A percentile compares a stretch with the other conserved stretches of the same genome.
phyloP scores from a whole-genome alignment of 495 filamentous ascomycete genomes.

The Aspergillus baeticus region DNA sequence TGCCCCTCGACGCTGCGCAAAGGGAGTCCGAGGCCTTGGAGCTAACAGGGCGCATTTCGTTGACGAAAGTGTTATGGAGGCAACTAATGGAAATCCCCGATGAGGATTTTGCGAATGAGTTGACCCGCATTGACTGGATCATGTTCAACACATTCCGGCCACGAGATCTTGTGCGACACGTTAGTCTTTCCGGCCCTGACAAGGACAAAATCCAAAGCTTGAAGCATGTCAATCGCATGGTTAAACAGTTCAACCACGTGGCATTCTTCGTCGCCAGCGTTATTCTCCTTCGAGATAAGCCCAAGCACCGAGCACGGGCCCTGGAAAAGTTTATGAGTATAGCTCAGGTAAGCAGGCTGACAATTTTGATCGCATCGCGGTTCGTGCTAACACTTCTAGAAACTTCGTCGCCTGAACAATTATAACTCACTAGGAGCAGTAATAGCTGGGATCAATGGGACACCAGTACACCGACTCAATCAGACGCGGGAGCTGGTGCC shows the following conservation, averaged over 20 bases:
- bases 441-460: constrained; percentile 87
- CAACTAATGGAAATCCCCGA: constrained; percentile 77
- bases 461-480: constrained; percentile 78
- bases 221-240: constrained; percentile 88
- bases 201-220: constrained; percentile 79
- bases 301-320: constrained; percentile 87
- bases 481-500: constrained; percentile 81
- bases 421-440: constrained; percentile 94
- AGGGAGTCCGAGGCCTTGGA: constrained; percentile 66
- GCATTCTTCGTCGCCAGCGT: constrained; percentile 90
- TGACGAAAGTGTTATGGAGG: constrained; percentile 80
- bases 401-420: constrained; percentile 89
- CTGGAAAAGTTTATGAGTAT: constrained; percentile 94
- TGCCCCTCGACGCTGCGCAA: constrained; percentile 70
- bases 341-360: constrained; percentile 49
- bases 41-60: constrained; percentile 54
- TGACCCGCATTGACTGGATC: constrained; percentile 95
- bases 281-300: constrained; percentile 89
- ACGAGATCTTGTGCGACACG: constrained; percentile 88
- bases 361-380: neutral
- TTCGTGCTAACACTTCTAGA: constrained; percentile 38
- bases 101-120: constrained; percentile 81
- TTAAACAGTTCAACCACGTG: constrained; percentile 93
- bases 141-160: constrained; percentile 97
- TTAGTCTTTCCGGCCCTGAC: constrained; percentile 66